Base-by-base conservation (phyloP, 371 early-diverging fungal species). In the Funneliformis caledonium region DNA sequence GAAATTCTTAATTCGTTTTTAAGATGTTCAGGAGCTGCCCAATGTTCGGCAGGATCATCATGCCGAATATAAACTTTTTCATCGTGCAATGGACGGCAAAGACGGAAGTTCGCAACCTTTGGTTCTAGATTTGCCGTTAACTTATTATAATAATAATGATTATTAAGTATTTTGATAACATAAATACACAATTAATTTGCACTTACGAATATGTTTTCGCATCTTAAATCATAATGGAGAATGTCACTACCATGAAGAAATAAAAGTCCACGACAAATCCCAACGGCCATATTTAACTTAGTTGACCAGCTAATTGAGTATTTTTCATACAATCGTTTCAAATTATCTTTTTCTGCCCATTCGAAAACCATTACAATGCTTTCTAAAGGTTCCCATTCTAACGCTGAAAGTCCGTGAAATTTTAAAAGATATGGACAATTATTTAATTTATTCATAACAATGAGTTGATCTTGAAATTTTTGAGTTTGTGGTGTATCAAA, bases 161-260 rank as follows among this genome's bases (percentile, higher is more conserved):
- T 19, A n/a, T 48, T 47, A 19, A 50, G 22, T 22, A 60, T 61
- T 12, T 2, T 37, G 1, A n/a, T 10, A 45, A 42, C 16, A 76
- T 11, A n/a, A 37, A 72, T 72, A 59, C 11, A 45, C 8, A 12
- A 22, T 59, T 42, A 8, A 26, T 1, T 59, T 5, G 45, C n/a
- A 61, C 61, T 76, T 45, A 61, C 64, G 43, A 78, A 19, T 47
- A 78, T 78, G 68, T 78, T 78, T 31, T 78, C 78, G 19, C 60
- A 68, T 45, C 78, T 26, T 11, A 78, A 8, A 68, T 78, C 78
- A 68, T 78, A 31, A 48, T 78, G 78, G 16, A 78, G 45, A 50
- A 78, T 78, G 37, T 68, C 68, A 37, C 52, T 31, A 48, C 60
- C 78, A 59, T 68, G 64, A 22, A 78, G 50, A 64, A 67, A 78